A percentile compares a stretch with the other conserved stretches of the same genome.
Evolutionary conservation across 129 eudicot genomes (phyloP).

Genomic region (Chrysanthemum lavandulifolium): DNA sequence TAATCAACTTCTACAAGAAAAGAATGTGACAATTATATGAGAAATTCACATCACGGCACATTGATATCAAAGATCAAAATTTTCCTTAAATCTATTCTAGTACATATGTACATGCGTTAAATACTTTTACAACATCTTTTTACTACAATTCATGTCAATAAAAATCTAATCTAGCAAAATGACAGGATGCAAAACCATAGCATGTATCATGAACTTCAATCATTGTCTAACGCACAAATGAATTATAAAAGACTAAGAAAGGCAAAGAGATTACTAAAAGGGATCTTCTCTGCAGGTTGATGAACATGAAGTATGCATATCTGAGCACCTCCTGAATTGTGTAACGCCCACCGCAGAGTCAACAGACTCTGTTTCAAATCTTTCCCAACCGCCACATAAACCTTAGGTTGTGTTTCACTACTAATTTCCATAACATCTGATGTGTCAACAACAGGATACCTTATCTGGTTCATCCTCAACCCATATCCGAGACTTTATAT

Average conservation of each 20-base stretch:
- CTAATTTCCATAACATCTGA: conserved; percentile 32
- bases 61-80: no score
- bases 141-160: no score
- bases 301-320: conserved; percentile 7
- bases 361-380: conserved; percentile 52
- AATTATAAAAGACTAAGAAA: not conserved
- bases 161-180: no score
- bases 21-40: not conserved
- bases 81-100: no score
- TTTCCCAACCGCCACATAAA: conserved; percentile 67
- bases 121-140: no score
- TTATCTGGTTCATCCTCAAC: not conserved
- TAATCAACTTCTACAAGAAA: not conserved
- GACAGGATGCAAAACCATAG: no score
- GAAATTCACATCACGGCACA: no score
- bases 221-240: no score
- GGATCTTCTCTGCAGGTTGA: conserved; percentile 15
- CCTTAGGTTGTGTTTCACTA: conserved; percentile 28
- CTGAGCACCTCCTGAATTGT: not conserved
- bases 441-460: conserved; percentile 42
- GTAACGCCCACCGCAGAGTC: conserved; percentile 48
- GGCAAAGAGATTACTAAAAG: not conserved
- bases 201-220: no score
- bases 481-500: no score
- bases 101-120: no score